A percentile compares a stretch with the other conserved stretches of the same genome.
Conservation (phyloP, 1,284 basidiomycete genomes). For the Trichosporon sp. region DNA sequence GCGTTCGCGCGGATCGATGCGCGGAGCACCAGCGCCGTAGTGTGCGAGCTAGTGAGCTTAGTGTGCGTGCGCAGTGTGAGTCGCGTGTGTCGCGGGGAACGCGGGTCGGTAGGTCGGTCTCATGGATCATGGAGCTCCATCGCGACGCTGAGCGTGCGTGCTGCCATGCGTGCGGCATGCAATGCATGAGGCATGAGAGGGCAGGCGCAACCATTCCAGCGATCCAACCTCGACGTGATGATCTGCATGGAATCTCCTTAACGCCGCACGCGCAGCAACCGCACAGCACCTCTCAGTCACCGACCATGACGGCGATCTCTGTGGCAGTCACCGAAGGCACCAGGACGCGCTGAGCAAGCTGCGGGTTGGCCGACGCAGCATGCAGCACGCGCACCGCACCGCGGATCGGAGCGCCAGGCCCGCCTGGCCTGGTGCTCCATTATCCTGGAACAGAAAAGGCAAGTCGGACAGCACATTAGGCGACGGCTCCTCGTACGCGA, state of each 20-base stretch:
- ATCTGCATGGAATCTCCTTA: not conserved
- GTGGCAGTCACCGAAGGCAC: not conserved
- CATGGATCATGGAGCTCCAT: not conserved
- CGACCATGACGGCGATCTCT: not conserved
- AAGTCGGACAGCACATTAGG: not conserved
- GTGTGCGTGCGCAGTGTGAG: not conserved
- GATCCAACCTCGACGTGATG: not conserved
- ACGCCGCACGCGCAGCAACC: not conserved
- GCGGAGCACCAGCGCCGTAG: too few species aligned
- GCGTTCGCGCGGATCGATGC: too few species aligned
- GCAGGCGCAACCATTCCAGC: not conserved
- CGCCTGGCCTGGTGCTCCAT: not conserved
- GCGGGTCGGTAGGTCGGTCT: too few species aligned
- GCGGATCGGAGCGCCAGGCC: too few species aligned
- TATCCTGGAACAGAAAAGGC: not conserved
- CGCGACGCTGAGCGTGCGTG: not conserved
- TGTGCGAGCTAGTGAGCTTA: too few species aligned
- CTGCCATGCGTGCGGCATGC: too few species aligned
- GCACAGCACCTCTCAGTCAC: not conserved
- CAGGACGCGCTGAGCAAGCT: not conserved
- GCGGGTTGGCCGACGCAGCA: not conserved
- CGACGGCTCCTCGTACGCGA: not conserved
- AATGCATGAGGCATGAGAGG: not conserved
- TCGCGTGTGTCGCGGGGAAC: not conserved
- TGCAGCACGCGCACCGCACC: too few species aligned